phyloP scores from a whole-genome alignment of 805 yeast species.

The Zygosaccharomyces siamensis region DNA sequence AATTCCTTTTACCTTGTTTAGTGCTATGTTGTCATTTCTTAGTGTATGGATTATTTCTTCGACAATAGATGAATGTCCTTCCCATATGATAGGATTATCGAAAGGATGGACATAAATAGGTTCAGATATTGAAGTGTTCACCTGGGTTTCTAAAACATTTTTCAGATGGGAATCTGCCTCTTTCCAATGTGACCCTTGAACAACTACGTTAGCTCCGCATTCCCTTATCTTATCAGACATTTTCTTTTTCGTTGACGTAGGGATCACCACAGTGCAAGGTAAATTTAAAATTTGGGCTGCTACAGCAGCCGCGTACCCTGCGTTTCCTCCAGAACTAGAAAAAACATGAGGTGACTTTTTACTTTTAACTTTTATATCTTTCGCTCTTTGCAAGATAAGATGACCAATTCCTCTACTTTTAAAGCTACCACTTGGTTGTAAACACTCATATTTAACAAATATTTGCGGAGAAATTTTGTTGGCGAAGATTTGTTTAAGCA shows the following conservation, averaged over 20 bases:
- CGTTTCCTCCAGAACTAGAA: slow-evolving; percentile 52
- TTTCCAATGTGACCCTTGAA: slow-evolving; percentile 43
- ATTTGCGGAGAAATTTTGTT: slow-evolving; percentile 25
- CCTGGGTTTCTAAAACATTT: slow-evolving; percentile 3
- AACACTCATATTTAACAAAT: slow-evolving; percentile 43
- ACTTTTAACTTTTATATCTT: slow-evolving; percentile 24
- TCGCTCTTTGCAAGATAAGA: slow-evolving; percentile 34
- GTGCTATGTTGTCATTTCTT: slow-evolving; percentile 18
- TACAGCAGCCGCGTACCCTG: slow-evolving; percentile 45
- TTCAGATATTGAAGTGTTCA: slow-evolving; percentile 12
- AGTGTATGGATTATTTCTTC: slow-evolving; percentile 39
- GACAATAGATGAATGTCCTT: slow-evolving; percentile 46
- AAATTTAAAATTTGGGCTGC: slow-evolving; percentile 33
- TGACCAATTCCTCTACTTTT: slow-evolving; percentile 51
- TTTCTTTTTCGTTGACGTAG: slow-evolving; percentile 41
- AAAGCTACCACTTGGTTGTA: slow-evolving; percentile 54
- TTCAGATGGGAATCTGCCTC: slow-evolving; percentile 45
- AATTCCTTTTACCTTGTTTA: slow-evolving; percentile 38
- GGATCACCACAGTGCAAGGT: slow-evolving; percentile 56
- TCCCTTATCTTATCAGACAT: slow-evolving; percentile 42
- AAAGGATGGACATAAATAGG: slow-evolving; percentile 53
- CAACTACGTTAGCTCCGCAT: slow-evolving; percentile 46
- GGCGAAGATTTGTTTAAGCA: slow-evolving; percentile 9
- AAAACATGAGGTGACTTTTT: slow-evolving; percentile 36
- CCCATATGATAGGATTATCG: slow-evolving; percentile 47